These are phyloP conservation scores for Auxenochlorella pyrenoidosa DNA, from an alignment of 139 green algal genomes.

Conservation along the genomic window DNA sequence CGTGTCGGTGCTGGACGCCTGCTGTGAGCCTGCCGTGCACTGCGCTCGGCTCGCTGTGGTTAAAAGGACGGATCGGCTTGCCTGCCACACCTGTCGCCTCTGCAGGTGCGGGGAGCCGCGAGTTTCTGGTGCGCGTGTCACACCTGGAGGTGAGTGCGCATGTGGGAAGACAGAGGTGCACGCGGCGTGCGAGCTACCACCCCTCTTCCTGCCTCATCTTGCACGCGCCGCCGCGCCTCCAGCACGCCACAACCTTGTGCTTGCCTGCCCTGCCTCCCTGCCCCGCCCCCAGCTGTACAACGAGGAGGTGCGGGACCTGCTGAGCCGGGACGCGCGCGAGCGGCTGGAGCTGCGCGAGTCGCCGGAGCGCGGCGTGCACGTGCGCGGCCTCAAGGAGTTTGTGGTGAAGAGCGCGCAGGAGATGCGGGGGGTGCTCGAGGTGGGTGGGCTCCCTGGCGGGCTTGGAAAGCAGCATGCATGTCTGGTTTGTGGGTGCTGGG, in stretches of 20 bases:
- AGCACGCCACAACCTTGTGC: no score
- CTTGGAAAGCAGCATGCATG: no score
- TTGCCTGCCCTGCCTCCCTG: constrained; percentile 22
- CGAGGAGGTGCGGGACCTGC: constrained; percentile 88
- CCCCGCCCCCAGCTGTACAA: constrained; percentile 92
- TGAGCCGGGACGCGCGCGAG: constrained; percentile 73
- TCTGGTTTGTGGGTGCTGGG: no score
- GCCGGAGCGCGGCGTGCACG: constrained; percentile 72
- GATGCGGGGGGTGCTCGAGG: constrained; percentile 85
- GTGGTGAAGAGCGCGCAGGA: constrained; percentile 82
- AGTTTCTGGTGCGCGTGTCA: constrained; percentile 91
- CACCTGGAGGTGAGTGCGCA: constrained; percentile 64
- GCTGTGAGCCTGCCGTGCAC: no score
- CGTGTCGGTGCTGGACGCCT: no score
- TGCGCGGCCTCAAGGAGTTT: constrained; percentile 80
- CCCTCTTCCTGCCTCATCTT: no score
- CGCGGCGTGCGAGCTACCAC: background rate
- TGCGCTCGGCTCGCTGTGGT: no score
- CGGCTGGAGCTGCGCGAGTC: constrained; percentile 87
- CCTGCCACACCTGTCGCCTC: no score
- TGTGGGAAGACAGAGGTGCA: background rate
- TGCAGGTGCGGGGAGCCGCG: constrained; percentile 44
- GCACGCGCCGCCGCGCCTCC: no score
- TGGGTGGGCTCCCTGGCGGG: constrained; percentile 49
- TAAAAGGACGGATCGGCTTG: no score